Conservation (phyloP, 768 basidiomycete genomes). For the Russula virescens region DNA sequence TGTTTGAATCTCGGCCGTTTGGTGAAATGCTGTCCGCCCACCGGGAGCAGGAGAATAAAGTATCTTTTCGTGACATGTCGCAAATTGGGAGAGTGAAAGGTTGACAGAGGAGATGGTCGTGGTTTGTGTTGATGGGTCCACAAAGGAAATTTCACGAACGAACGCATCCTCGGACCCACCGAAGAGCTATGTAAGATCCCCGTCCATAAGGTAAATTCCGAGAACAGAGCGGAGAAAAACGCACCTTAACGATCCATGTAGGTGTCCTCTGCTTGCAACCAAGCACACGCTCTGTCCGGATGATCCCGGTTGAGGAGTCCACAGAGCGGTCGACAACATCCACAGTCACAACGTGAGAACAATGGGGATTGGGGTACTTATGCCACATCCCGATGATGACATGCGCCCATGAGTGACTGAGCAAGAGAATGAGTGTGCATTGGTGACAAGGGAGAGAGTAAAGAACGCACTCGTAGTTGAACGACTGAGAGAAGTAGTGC, state of each 20-base stretch:
- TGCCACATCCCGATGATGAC: constrained; percentile 92
- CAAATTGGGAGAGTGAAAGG: constrained; percentile 90
- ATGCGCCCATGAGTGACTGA: constrained; percentile 84
- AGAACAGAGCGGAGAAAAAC: constrained; percentile 25
- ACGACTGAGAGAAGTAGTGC: constrained; percentile 85
- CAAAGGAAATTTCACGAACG: constrained; percentile 89
- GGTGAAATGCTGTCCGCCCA: constrained; percentile 65
- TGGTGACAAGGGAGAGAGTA: background rate
- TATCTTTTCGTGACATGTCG: constrained; percentile 87
- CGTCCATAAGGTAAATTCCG: constrained; percentile 1
- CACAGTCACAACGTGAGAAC: constrained; percentile 80
- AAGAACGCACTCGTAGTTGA: constrained; percentile 69
- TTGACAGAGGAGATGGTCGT: constrained; percentile 89
- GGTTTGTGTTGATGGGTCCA: constrained; percentile 76
- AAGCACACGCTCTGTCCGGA: constrained; percentile 84
- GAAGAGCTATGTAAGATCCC: constrained; percentile 51
- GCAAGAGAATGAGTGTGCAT: constrained; percentile 21
- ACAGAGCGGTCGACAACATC: constrained; percentile 83
- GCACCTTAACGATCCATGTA: constrained; percentile 86
- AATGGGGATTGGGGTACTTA: constrained; percentile 94
- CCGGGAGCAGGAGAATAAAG: constrained; percentile 69
- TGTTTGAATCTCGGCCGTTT: constrained; percentile 90
- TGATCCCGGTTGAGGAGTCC: constrained; percentile 78
- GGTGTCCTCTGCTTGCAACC: constrained; percentile 93
- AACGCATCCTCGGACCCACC: constrained; percentile 93